A percentile compares a stretch with the other conserved stretches of the same genome.
These are phyloP conservation scores for Termitomyces sp. DNA, from an alignment of 768 basidiomycete species.

Conservation along the genomic window DNA sequence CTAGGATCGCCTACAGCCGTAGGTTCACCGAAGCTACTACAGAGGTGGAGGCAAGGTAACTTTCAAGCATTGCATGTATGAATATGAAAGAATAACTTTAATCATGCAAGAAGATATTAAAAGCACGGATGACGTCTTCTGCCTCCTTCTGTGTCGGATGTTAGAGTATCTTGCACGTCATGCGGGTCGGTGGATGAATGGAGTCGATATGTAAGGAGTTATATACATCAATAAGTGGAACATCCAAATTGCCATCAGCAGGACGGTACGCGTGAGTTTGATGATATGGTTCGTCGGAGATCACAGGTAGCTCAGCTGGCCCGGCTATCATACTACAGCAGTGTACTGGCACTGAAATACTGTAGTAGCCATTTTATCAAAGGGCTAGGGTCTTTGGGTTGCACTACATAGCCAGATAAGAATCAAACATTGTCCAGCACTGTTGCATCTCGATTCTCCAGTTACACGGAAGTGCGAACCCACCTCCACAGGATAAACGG, in stretches of 20 bases:
- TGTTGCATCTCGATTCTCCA: not conserved
- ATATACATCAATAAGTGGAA: not conserved
- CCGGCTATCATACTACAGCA: not conserved
- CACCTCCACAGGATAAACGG: not conserved
- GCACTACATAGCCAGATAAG: not conserved
- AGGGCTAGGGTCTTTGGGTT: not conserved
- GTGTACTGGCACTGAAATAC: not conserved
- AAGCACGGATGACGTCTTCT: conserved; percentile 9
- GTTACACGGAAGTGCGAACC: not conserved
- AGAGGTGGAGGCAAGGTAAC: not conserved
- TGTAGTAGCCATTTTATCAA: not conserved
- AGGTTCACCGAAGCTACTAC: not conserved
- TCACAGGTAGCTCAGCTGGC: not conserved
- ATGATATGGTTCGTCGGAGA: not conserved
- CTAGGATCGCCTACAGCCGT: not conserved
- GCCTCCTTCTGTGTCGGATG: conserved; percentile 6
- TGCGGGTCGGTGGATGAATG: not conserved
- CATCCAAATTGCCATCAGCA: not conserved
- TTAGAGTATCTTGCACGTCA: conserved; percentile 2
- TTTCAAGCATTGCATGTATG: not conserved
- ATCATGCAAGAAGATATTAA: not conserved
- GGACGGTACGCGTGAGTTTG: too few relatives aligned
- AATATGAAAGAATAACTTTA: not conserved
- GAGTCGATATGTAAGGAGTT: not conserved
- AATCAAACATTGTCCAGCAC: not conserved